These are phyloP conservation scores for Saccharomycopsis lassenensis DNA, from an alignment of 805 yeast genomes.

Conservation along the genomic window DNA sequence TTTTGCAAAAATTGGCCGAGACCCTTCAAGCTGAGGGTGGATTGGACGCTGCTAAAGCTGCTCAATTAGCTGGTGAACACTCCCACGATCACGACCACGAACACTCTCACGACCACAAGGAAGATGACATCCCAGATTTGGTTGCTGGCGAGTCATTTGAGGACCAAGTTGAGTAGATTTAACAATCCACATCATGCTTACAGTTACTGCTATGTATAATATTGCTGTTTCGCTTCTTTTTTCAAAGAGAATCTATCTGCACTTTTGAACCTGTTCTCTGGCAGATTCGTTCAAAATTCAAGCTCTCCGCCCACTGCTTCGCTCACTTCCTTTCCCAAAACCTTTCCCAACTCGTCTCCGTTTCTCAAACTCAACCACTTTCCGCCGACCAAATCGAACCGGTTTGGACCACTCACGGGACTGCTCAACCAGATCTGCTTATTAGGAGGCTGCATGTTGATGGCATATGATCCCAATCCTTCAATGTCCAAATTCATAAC, in stretches of 20 bases:
- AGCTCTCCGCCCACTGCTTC: constrained; percentile 22
- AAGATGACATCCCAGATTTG: constrained; percentile 65
- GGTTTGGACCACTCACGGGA: constrained; percentile 87
- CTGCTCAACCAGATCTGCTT: constrained; percentile 94
- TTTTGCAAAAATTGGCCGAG: constrained; percentile 82
- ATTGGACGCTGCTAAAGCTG: constrained; percentile 27
- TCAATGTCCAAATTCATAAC: constrained; percentile 69
- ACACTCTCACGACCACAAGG: constrained; percentile 30
- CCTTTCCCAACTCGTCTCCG: constrained; percentile 32
- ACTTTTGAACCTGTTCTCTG: no score
- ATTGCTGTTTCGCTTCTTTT: no score
- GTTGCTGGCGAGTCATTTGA: constrained; percentile 70
- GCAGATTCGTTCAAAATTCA: no score
- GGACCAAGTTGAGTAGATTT: constrained; percentile 36
- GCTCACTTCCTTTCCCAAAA: constrained; percentile 41
- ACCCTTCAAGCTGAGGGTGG: constrained; percentile 55
- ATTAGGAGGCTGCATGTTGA: constrained; percentile 96
- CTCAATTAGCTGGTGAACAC: constrained; percentile 34
- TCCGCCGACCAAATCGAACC: constrained; percentile 62
- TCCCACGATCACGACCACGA: constrained; percentile 38
- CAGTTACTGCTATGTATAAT: no score
- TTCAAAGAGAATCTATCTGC: no score
- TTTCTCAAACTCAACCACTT: constrained; percentile 79
- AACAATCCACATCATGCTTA: constrained; percentile 1
- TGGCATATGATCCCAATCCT: constrained; percentile 73